Evolutionary conservation across 208 protist genomes (phyloP).

Genomic region (Trypanosoma cruzi): DNA sequence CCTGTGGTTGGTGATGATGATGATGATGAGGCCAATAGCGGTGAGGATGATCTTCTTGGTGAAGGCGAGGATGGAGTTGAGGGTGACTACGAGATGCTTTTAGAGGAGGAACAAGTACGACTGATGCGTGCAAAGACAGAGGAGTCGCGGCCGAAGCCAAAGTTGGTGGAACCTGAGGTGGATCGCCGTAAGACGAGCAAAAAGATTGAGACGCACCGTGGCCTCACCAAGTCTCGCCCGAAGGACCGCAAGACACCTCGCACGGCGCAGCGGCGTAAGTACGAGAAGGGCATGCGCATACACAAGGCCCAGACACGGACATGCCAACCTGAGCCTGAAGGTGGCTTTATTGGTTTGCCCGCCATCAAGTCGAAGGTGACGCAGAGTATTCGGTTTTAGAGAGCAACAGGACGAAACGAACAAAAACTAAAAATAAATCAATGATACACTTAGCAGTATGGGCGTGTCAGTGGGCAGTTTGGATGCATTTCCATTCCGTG

Average conservation of each 20-base stretch:
- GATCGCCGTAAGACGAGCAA: conserved; percentile 82
- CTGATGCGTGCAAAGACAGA: conserved; percentile 30
- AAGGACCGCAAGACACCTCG: conserved; percentile 92
- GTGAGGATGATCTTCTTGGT: conserved; percentile 21
- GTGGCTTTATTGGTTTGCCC: conserved; percentile 78
- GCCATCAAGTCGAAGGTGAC: conserved; percentile 77
- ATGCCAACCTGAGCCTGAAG: conserved; percentile 80
- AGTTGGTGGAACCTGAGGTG: conserved; percentile 57
- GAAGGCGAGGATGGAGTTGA: conserved; percentile 40
- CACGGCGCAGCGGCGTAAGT: conserved; percentile 88
- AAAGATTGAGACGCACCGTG: conserved; percentile 88
- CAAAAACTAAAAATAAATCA: not conserved
- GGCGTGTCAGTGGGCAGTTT: not conserved
- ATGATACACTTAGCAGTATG: not conserved
- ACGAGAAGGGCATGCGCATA: conserved; percentile 81
- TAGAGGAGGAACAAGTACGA: conserved; percentile 65
- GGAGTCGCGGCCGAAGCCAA: conserved; percentile 32
- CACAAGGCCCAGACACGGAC: conserved; percentile 83
- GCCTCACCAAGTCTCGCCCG: conserved; percentile 85
- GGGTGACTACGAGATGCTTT: conserved; percentile 67
- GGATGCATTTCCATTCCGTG: not conserved
- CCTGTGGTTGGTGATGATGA: conserved; percentile 29
- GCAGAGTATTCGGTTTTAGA: conserved; percentile 39
- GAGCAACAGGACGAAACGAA: not conserved
- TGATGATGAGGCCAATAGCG: conserved; percentile 31